These are phyloP conservation scores for Yarrowia divulgata DNA, from an alignment of 805 yeast species.

Conservation along the genomic window DNA sequence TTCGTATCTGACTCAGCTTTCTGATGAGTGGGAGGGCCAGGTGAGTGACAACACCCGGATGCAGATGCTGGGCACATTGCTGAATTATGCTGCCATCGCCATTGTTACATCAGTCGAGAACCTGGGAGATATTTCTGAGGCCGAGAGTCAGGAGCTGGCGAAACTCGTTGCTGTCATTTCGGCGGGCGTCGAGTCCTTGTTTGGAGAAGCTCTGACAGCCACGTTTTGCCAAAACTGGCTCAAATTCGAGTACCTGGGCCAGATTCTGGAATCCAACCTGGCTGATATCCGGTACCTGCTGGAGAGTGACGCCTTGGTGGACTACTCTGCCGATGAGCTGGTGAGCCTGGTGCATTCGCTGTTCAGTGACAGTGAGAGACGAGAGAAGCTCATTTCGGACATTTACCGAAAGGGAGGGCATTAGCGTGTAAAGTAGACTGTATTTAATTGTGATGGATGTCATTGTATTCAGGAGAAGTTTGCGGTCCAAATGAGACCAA, in stretches of 20 bases:
- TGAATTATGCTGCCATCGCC: slow-evolving; percentile 46
- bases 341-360: slow-evolving; percentile 48
- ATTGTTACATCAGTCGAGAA: slow-evolving; percentile 44
- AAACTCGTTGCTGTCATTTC: slow-evolving; percentile 41
- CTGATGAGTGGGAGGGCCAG: slow-evolving; percentile 40
- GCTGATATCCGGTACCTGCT: slow-evolving; percentile 48
- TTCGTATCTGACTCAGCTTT: slow-evolving; percentile 36
- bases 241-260: slow-evolving; percentile 50
- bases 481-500: background rate
- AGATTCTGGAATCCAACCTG: slow-evolving; percentile 49
- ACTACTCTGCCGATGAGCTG: slow-evolving; percentile 49
- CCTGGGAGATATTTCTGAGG: slow-evolving; percentile 48
- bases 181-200: background rate
- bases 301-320: slow-evolving; percentile 48
- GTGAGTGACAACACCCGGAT: slow-evolving; percentile 13
- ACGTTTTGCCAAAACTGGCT: slow-evolving; percentile 51
- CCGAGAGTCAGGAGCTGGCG: slow-evolving; percentile 45
- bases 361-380: slow-evolving; percentile 49
- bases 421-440: no score
- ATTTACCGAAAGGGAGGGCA: background rate
- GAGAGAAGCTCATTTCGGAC: slow-evolving; percentile 46
- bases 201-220: slow-evolving; percentile 43
- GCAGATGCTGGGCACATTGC: slow-evolving; percentile 43
- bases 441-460: no score
- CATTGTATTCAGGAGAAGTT: background rate